Evolutionary conservation across 2,329 filamentous ascomycete species (phyloP), one percentile per base, ranked within the genome.

Genomic region (Thermoascus crustaceus): DNA sequence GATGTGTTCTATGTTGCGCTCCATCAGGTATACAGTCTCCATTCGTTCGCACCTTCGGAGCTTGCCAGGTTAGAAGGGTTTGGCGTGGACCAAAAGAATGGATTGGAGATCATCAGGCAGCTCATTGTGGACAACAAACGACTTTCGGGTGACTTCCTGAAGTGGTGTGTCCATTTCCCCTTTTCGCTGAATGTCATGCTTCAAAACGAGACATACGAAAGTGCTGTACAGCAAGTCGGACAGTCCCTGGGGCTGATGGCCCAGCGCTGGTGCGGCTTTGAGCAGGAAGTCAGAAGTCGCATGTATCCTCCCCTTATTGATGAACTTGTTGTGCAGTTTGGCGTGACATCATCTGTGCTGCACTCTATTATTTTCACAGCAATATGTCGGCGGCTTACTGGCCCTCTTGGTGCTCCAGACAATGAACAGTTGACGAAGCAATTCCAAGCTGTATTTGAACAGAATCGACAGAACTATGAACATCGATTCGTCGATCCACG

Each of bases 1-100:
- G 83, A 88, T 52, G 42, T 64, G 30, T 75, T 82, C 49, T 87
- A 80, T 50, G 46, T 86, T 32, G 64, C 71, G 4, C 52, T 83
- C 8, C 80, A 84, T 50, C 80, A 84, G 49, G 40, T 81, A 2
- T 79, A 76, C 53, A 82, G 78, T 49, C 49, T 72, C 13, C 75
- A 72, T 69, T 69, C 67, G 3, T 38, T 59, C 3, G 52, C 63
- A 11, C 59, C 54, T 1, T 34, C 44, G 1, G 41, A 50, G 3
- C 49, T 72, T 4, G 57, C 67, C 10, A 47, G 33, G 8, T 41
- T 66, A 3, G 49, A 68, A 8, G 55, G 58, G 1, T 51, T 64
- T 30, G 45, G 64, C 3, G 39, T 41, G n/a, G 32, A 43, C 4
- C 41, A 58, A 7, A 39, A 39, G 5, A 26, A 42, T 34, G 60